Percentiles rank a stretch among this genome's conserved stretches.
Evolutionary conservation across 2,329 filamentous ascomycete genomes (phyloP).

Genomic region (Neophaeococcomyces aloes): DNA sequence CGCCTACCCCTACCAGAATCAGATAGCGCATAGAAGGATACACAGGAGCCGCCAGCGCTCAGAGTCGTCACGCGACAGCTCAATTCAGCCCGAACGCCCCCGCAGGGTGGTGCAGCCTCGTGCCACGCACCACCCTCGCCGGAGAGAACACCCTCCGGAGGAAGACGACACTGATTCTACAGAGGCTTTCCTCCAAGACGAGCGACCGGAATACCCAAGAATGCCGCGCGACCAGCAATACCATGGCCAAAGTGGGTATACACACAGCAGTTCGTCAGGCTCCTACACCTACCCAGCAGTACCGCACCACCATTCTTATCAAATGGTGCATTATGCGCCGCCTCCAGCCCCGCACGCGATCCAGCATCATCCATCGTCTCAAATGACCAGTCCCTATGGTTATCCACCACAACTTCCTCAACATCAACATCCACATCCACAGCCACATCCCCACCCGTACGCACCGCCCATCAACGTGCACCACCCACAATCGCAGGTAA

Average conservation of each 20-base stretch:
- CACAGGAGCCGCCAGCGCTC: slow-evolving; percentile 2
- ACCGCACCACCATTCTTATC: slow-evolving; percentile 4
- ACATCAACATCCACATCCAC: slow-evolving; percentile 8
- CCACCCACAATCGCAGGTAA: neutral
- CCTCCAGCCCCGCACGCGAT: slow-evolving; percentile 1
- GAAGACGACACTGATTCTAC: slow-evolving; percentile 46
- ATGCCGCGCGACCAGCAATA: slow-evolving; percentile 21
- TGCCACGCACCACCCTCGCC: slow-evolving; percentile 14
- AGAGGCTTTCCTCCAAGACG: slow-evolving; percentile 45
- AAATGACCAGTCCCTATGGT: slow-evolving; percentile 10
- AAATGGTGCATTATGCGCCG: slow-evolving; percentile 5
- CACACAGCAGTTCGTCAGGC: slow-evolving; percentile 16
- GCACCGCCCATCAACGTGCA: neutral
- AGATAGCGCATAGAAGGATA: slow-evolving; percentile 7
- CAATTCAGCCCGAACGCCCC: slow-evolving; percentile 1
- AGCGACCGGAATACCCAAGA: slow-evolving; percentile 11
- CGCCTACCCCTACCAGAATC: slow-evolving; percentile 30
- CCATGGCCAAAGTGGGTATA: slow-evolving; percentile 26
- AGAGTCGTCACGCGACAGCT: slow-evolving; percentile 5
- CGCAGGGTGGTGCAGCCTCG: slow-evolving; percentile 7
- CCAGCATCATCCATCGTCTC: slow-evolving; percentile 9
- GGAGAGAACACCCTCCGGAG: slow-evolving; percentile 29
- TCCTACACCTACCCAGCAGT: slow-evolving; percentile 6
- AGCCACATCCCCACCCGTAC: slow-evolving; percentile 3
- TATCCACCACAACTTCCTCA: slow-evolving; percentile 13